A percentile compares a stretch with the other conserved stretches of the same genome.
These are phyloP conservation scores for Aspergillus hortae DNA, from an alignment of 2,329 filamentous ascomycete genomes.

Conservation along the genomic window DNA sequence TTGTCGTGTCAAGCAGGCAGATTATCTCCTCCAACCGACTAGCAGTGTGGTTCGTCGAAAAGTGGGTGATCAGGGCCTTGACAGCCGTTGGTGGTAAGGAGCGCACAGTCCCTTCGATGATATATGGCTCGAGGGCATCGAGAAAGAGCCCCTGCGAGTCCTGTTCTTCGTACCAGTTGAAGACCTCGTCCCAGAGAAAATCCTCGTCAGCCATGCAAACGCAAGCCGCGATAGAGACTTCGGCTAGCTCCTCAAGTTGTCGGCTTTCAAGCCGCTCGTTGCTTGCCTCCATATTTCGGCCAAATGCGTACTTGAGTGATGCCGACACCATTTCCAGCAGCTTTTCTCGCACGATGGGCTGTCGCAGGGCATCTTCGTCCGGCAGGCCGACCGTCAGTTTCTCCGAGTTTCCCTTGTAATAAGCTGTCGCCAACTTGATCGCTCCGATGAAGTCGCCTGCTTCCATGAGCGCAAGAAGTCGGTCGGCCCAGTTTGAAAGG, in stretches of 20 bases:
- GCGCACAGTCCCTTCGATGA: conserved; percentile 72
- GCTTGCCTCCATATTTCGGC: conserved; percentile 52
- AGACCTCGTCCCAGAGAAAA: conserved; percentile 88
- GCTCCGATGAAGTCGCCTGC: conserved; percentile 92
- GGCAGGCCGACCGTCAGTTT: conserved; percentile 92
- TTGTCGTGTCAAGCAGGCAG: conserved; percentile 84
- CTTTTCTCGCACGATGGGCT: conserved; percentile 81
- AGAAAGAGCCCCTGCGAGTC: conserved; percentile 73
- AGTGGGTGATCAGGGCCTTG: conserved; percentile 81
- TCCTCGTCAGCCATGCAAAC: conserved; percentile 72
- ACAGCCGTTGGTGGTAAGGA: conserved; percentile 77
- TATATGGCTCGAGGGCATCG: conserved; percentile 82
- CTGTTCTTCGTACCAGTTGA: conserved; percentile 81
- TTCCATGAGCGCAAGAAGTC: conserved; percentile 90
- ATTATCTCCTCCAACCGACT: conserved; percentile 87
- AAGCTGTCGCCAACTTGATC: conserved; percentile 84
- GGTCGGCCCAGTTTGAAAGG: conserved; percentile 94
- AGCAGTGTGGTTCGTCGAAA: conserved; percentile 70
- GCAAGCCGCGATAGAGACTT: conserved; percentile 80
- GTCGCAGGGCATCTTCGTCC: conserved; percentile 71
- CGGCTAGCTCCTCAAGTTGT: conserved; percentile 72
- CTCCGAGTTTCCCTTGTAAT: conserved; percentile 87
- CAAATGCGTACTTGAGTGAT: conserved; percentile 84
- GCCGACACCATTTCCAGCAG: conserved; percentile 90
- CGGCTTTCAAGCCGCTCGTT: conserved; percentile 52